These are phyloP conservation scores for Rhodotorula mucilaginosa DNA, from an alignment of 1,284 basidiomycete species.

Conservation along the genomic window DNA sequence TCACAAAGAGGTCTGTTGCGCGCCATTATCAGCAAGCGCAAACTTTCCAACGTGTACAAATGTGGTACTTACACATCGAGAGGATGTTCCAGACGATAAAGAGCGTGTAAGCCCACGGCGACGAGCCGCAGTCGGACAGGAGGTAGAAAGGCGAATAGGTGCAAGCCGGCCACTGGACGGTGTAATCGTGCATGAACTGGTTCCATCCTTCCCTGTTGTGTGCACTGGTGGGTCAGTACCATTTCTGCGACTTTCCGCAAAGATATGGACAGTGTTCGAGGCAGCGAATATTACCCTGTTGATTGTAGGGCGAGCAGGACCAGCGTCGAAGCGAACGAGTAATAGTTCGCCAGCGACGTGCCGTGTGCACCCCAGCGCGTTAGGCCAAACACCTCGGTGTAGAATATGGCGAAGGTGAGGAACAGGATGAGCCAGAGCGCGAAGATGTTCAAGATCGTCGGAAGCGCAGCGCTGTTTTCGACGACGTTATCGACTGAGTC, in stretches of 20 bases:
- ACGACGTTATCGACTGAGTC: not conserved
- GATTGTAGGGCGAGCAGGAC: conserved; percentile 71
- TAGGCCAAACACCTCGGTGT: conserved; percentile 87
- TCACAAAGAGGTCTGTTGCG: conserved; percentile 27
- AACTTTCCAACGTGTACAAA: too few relatives aligned
- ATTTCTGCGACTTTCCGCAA: conserved; percentile 40
- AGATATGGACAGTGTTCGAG: not conserved
- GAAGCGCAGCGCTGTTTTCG: conserved; percentile 7
- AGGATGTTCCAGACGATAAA: conserved; percentile 97
- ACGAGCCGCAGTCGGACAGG: conserved; percentile 85
- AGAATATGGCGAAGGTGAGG: conserved; percentile 86
- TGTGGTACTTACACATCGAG: conserved; percentile 62
- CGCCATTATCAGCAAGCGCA: too few relatives aligned
- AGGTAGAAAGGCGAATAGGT: conserved; percentile 61
- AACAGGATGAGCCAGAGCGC: conserved; percentile 89
- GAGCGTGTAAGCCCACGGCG: conserved; percentile 76
- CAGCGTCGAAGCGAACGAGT: conserved; percentile 70
- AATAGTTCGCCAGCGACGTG: conserved; percentile 73
- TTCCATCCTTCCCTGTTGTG: conserved; percentile 81
- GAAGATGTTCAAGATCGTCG: conserved; percentile 77
- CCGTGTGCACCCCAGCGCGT: conserved; percentile 78
- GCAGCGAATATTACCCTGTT: conserved; percentile 51
- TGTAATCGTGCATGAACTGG: conserved; percentile 85
- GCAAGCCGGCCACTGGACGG: conserved; percentile 58
- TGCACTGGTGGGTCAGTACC: too few relatives aligned